phyloP scores from a whole-genome alignment of 129 eudicot genomes.

The Heracleum sosnowskyi region DNA sequence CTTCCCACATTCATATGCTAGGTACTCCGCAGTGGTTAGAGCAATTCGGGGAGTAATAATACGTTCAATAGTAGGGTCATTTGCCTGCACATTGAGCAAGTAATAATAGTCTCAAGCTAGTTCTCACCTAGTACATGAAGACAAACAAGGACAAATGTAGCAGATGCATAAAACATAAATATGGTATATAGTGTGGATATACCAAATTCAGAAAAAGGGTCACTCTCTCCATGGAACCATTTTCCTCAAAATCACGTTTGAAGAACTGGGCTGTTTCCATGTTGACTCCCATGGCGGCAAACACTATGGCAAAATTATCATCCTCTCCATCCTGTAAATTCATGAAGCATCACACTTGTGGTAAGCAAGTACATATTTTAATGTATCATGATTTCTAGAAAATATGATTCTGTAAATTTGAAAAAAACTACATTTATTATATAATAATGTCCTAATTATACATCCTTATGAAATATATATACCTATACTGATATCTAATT shows the following conservation, averaged over 20 bases:
- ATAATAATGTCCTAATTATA: not conserved
- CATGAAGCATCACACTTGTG: not conserved
- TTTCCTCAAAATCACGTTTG: constrained; percentile 99
- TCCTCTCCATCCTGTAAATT: constrained; percentile 51
- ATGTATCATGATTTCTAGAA: not conserved
- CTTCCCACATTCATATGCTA: constrained; percentile 99
- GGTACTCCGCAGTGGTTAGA: constrained; percentile 92
- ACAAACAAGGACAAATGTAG: not conserved
- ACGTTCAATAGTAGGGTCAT: constrained; percentile 97
- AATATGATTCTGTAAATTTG: not conserved
- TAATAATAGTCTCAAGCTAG: not conserved
- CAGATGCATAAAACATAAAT: not conserved
- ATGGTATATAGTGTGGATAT: constrained; percentile 4
- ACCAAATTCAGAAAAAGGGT: constrained; percentile 95
- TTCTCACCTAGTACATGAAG: not conserved
- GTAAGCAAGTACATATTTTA: not conserved
- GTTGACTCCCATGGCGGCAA: constrained; percentile 99
- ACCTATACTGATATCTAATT: not conserved
- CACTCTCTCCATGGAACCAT: constrained; percentile 99
- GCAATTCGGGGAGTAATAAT: constrained; percentile 98
- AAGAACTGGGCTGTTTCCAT: constrained; percentile 99
- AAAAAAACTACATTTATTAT: not conserved
- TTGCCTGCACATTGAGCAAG: constrained; percentile 49
- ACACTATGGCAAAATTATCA: constrained; percentile 97
- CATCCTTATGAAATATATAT: not conserved